phyloP scores from a whole-genome alignment of 768 basidiomycete species.

The Boletellus sp. region DNA sequence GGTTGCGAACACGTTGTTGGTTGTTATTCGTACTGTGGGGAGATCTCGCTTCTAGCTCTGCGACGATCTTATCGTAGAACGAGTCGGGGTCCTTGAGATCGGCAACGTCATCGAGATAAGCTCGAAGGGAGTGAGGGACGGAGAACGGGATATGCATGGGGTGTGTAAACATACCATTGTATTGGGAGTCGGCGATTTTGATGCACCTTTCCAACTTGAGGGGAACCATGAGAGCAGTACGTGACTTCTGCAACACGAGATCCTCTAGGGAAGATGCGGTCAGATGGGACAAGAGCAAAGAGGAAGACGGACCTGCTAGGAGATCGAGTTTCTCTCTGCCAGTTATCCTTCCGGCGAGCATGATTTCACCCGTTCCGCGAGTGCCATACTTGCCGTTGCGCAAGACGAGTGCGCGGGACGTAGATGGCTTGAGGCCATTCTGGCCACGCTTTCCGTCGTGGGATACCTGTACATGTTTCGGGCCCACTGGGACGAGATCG shows the following conservation, averaged over 20 bases:
- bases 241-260: slow-evolving; percentile 48
- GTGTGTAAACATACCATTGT: slow-evolving; percentile 47
- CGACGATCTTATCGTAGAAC: slow-evolving; percentile 55
- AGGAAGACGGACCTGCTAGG: slow-evolving; percentile 53
- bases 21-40: slow-evolving; percentile 29
- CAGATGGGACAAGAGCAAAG: background rate
- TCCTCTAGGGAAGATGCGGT: slow-evolving; percentile 49
- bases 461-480: slow-evolving; percentile 43
- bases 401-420: slow-evolving; percentile 67
- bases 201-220: slow-evolving; percentile 61
- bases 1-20: slow-evolving; percentile 33
- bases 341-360: slow-evolving; percentile 54
- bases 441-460: slow-evolving; percentile 41
- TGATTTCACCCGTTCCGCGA: slow-evolving; percentile 65
- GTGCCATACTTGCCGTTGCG: slow-evolving; percentile 75
- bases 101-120: slow-evolving; percentile 66
- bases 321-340: slow-evolving; percentile 81
- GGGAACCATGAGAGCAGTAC: slow-evolving; percentile 58
- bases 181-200: slow-evolving; percentile 71
- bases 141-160: background rate
- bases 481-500: slow-evolving; percentile 55
- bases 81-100: slow-evolving; percentile 62
- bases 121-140: slow-evolving; percentile 34
- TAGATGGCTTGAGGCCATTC: slow-evolving; percentile 55
- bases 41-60: slow-evolving; percentile 53